Base-by-base conservation (phyloP, 2,329 filamentous ascomycete genomes). In the Pezicula carpinea region DNA sequence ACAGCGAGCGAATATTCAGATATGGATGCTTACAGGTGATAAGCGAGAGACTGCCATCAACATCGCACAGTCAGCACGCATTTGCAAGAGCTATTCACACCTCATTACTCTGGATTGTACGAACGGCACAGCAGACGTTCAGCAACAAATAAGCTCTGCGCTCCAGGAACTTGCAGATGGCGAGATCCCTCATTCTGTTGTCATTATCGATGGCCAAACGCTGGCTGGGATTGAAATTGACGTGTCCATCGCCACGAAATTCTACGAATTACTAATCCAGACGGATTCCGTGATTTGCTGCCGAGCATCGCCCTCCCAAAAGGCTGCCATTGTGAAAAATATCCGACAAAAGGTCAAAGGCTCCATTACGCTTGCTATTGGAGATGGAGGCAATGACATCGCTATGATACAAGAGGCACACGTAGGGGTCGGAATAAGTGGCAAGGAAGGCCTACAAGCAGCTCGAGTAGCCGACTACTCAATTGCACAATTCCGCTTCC, bases 21-120 rank as follows among this genome's bases (percentile, higher is more conserved):
- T 96, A 52, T 96, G 90, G 91, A 96, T 96, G 90, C 73, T 96
- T 35, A 96, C 91, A 0, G 91, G 91, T 21, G 91, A 96, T 65
- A 95, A 95, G 67, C 79, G 89, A 32, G 90, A 95, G 69, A 95
- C 89, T 0, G 89, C 89, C 29, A 92, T 95, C 68, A 95, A 95
- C 59, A 92, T 95, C 52, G 89, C 87, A 0, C 85, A 96, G 59
- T 93, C 91, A 0, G 91, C 89, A 38, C 80, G 85, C 17, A 76
- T 96, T 19, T 91, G 75, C 57, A 80, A 77, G 51, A 71, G 74
- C 0, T 77, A 87, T 60, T 96, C 90, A 1, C 82, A 85, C 11
- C 67, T 95, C 14, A 86, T 87, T 39, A 79, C 95, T n/a, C 70
- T 96, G 5, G 89, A 96, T 53, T 47, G 54, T 21, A 43, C 53